Conservation (phyloP, 169 alveolate genomes). For the Cryptosporidium bovis region DNA sequence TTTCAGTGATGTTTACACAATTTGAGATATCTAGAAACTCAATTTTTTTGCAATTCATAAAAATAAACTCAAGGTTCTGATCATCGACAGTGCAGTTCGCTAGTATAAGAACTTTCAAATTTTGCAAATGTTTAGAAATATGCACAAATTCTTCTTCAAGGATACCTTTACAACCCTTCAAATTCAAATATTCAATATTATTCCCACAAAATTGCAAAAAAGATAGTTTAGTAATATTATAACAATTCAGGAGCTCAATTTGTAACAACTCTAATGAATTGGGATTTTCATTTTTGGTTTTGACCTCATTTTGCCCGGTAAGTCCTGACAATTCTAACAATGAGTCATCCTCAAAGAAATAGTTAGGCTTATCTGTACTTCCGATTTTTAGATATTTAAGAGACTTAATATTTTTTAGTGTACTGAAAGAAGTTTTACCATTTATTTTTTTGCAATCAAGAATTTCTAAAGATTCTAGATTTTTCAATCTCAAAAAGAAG, state of each 20-base stretch:
- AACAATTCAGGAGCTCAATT: constrained; percentile 26
- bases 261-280: not conserved
- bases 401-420: not conserved
- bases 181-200: constrained; percentile 43
- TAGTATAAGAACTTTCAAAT: constrained; percentile 18
- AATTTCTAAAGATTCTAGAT: constrained; percentile 43
- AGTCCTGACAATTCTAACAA: not conserved
- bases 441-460: constrained; percentile 30
- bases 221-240: constrained; percentile 16
- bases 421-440: constrained; percentile 4
- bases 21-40: constrained; percentile 53
- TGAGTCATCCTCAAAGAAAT: constrained; percentile 21
- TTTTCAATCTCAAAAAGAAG: constrained; percentile 29
- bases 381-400: constrained; percentile 42
- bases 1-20: constrained; percentile 5
- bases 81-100: not conserved
- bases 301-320: not conserved
- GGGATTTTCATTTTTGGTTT: not conserved
- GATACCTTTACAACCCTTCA: constrained; percentile 42
- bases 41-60: constrained; percentile 5
- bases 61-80: not conserved
- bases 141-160: constrained; percentile 3
- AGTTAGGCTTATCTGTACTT: constrained; percentile 1
- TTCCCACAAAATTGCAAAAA: not conserved
- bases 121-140: constrained; percentile 7